Evolutionary conservation across 2,329 filamentous ascomycete genomes (phyloP).

Genomic region (Fusarium anguioides): DNA sequence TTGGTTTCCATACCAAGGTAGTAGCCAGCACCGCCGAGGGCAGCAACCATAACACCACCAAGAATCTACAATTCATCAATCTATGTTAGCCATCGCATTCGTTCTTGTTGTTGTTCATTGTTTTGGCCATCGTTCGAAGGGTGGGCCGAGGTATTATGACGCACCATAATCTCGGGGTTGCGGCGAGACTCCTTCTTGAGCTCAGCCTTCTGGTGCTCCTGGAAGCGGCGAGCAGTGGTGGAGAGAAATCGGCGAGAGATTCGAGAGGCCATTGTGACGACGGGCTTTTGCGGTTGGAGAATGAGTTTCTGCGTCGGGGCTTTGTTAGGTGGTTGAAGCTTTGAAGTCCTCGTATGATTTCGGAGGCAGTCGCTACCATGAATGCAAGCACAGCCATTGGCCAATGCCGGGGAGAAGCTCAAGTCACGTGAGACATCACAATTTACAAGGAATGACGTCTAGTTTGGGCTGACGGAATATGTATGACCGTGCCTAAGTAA

Average conservation of each 20-base stretch:
- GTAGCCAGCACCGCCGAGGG: slow-evolving; percentile 89
- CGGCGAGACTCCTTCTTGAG: slow-evolving; percentile 70
- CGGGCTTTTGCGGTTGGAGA: slow-evolving; percentile 29
- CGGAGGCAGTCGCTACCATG: slow-evolving; percentile 33
- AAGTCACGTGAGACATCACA: slow-evolving; percentile 36
- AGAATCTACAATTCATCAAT: slow-evolving; percentile 73
- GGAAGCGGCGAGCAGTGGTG: slow-evolving; percentile 64
- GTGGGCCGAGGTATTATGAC: slow-evolving; percentile 50
- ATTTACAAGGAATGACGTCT: slow-evolving; percentile 31
- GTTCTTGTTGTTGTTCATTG: background rate
- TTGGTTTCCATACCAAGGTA: slow-evolving; percentile 74
- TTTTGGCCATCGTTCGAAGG: slow-evolving; percentile 19
- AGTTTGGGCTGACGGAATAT: no score
- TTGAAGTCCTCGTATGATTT: slow-evolving; percentile 50
- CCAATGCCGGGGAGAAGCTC: slow-evolving; percentile 37
- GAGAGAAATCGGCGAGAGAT: slow-evolving; percentile 67
- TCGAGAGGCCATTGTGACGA: slow-evolving; percentile 65
- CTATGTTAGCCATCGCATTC: slow-evolving; percentile 29
- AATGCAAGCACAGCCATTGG: slow-evolving; percentile 43
- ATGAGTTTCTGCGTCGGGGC: slow-evolving; percentile 32
- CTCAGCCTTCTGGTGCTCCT: slow-evolving; percentile 57
- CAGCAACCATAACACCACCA: slow-evolving; percentile 88
- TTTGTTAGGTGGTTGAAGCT: slow-evolving; percentile 41
- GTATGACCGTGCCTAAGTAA: background rate
- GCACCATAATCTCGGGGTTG: slow-evolving; percentile 60